Evolutionary conservation across 805 yeast species (phyloP), one percentile per base, ranked within the genome.

Genomic region (Ogataea corticis): DNA sequence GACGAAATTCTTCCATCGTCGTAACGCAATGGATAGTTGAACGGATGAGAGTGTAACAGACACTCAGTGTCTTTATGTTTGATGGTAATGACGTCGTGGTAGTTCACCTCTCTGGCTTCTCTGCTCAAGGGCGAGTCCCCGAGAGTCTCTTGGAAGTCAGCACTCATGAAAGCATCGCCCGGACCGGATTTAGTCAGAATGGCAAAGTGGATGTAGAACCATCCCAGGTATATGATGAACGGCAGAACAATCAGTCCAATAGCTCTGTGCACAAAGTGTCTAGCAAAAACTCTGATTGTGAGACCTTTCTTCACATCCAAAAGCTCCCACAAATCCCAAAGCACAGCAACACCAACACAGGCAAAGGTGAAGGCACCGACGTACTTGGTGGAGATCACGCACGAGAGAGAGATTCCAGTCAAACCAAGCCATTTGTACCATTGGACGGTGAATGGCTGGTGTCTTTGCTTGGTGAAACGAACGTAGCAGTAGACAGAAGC

Each of bases 1-100:
- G 97, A 89, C 1, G 97, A 90, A 41, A 94, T 75, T 70, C 99
- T 83, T 9, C 98, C 98, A 65, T 94, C 97, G 49, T 91, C 96
- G 61, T 94, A 94, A 63, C 98, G 84, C 55, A 90, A 73, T 32
- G 98, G 98, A 65, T 91, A 94, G 33, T 68, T 68, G 40, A 71
- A 77, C 16, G 67, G 61, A 63, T 91, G 97, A 2, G 98, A 92
- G 66, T 94, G 97, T 58, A 94, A 75, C 45, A 79, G 76, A 13
- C 89, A 84, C 1, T 73, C 80, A 3, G 97, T 88, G 34, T 82
- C 88, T 62, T 84, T 85, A 67, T 92, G 96, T 61, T 79, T 80
- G 45, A 94, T 62, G 17, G 96, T 87, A 46, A 94, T 69, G 14
- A 77, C 66, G 61, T 95, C 98, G 60, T 80, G 76, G 63, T 76